Conservation (phyloP, 2,329 filamentous ascomycete genomes). For the Periconia macrospinosa region DNA sequence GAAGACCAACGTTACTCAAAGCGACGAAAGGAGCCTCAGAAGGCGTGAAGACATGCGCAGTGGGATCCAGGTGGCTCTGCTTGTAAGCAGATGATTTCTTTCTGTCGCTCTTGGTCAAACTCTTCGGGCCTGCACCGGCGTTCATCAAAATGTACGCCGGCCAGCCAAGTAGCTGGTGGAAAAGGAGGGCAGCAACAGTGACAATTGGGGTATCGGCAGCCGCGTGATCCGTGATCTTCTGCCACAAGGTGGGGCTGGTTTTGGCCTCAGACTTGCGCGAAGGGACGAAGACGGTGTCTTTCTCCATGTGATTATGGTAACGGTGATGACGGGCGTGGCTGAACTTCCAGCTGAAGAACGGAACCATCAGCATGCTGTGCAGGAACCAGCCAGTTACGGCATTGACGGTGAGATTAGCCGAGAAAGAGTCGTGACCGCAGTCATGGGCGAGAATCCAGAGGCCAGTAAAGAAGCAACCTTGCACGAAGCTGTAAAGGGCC, state of each 20-base stretch:
- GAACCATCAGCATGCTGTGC: slow-evolving; percentile 68
- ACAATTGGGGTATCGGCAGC: slow-evolving; percentile 64
- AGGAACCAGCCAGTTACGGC: slow-evolving; percentile 64
- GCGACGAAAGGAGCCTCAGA: slow-evolving; percentile 20
- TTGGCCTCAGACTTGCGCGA: slow-evolving; percentile 14
- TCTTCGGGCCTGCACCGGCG: slow-evolving; percentile 26
- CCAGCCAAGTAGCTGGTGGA: slow-evolving; percentile 68
- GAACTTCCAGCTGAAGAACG: slow-evolving; percentile 74
- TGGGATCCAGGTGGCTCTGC: slow-evolving; percentile 25
- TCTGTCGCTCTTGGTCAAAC: slow-evolving; percentile 5
- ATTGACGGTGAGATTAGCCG: slow-evolving; percentile 59
- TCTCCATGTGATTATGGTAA: slow-evolving; percentile 68
- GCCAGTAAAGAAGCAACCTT: slow-evolving; percentile 68
- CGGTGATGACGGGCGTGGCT: slow-evolving; percentile 71
- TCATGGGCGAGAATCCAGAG: slow-evolving; percentile 71
- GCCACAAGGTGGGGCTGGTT: slow-evolving; percentile 1
- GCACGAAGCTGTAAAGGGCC: slow-evolving; percentile 63
- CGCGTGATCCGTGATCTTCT: slow-evolving; percentile 39
- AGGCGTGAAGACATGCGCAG: slow-evolving; percentile 18
- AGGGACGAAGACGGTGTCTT: slow-evolving; percentile 55
- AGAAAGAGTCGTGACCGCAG: slow-evolving; percentile 71
- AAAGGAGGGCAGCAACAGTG: slow-evolving; percentile 57
- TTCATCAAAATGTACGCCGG: slow-evolving; percentile 66
- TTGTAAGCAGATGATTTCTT: slow-evolving; percentile 11
- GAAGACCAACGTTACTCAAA: slow-evolving; percentile 20